Percentiles rank a stretch among this genome's conserved stretches.
These are phyloP conservation scores for Ceratocystiopsis brevicomis DNA, from an alignment of 2,329 filamentous ascomycete species.

Conservation along the genomic window DNA sequence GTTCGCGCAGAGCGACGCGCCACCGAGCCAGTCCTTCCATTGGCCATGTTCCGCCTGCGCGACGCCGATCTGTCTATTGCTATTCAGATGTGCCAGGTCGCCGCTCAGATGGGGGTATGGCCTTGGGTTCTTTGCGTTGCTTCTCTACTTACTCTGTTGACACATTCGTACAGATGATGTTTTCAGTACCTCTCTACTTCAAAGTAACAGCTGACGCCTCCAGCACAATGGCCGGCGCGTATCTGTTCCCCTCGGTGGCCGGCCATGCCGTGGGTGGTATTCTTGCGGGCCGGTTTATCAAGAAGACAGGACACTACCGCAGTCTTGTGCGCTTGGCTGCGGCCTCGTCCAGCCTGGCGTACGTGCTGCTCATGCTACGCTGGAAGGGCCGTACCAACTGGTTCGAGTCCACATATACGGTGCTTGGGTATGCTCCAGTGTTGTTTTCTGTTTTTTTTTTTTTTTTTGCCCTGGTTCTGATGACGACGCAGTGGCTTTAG, in stretches of 20 bases:
- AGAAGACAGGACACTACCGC: constrained; percentile 41
- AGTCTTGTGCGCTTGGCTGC: constrained; percentile 30
- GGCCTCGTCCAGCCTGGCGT: constrained; percentile 28
- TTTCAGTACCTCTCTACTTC: constrained; percentile 50
- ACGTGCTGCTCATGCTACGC: constrained; percentile 30
- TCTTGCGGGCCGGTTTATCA: constrained; percentile 36
- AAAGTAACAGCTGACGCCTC: constrained; percentile 39
- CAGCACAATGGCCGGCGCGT: constrained; percentile 36
- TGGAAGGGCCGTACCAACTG: constrained; percentile 42
- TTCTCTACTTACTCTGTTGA: not conserved
- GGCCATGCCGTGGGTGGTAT: constrained; percentile 49
- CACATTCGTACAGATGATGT: constrained; percentile 30
- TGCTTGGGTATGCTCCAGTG: constrained; percentile 22
- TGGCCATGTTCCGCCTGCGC: constrained; percentile 30
- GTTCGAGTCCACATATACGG: constrained; percentile 38
- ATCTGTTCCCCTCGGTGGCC: constrained; percentile 47
- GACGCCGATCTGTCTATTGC: constrained; percentile 34
- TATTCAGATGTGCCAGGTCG: constrained; percentile 31
- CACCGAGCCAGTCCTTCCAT: constrained; percentile 37
- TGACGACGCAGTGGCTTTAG: constrained; percentile 18
- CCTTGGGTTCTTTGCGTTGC: not conserved
- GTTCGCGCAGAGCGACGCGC: constrained; percentile 20
- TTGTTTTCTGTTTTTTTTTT: not conserved
- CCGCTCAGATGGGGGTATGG: constrained; percentile 37
- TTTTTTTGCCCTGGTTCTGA: no score